A percentile compares a stretch with the other conserved stretches of the same genome.
Conservation (phyloP, 2,329 filamentous ascomycete species). For the Aspergillus sp. region DNA sequence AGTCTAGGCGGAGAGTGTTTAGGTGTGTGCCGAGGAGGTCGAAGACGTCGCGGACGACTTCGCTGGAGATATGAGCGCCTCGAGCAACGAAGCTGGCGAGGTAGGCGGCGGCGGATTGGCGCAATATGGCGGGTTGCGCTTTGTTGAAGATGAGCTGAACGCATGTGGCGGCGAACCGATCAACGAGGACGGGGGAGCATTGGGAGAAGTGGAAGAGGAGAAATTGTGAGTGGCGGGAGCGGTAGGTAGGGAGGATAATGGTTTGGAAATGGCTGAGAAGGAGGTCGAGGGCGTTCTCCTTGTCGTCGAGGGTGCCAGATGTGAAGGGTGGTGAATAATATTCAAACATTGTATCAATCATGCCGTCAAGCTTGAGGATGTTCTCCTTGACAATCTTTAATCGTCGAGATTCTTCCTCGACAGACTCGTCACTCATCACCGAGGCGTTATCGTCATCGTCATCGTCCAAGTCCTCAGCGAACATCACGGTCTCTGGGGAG, state of each 20-base stretch:
- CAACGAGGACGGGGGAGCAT: constrained; percentile 71
- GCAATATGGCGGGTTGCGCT: constrained; percentile 66
- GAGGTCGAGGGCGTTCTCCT: constrained; percentile 72
- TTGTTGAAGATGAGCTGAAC: constrained; percentile 72
- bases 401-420: constrained; percentile 46
- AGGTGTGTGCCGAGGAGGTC: constrained; percentile 75
- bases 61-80: constrained; percentile 74
- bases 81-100: constrained; percentile 92
- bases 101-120: constrained; percentile 86
- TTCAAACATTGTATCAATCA: constrained; percentile 83
- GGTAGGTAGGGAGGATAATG: constrained; percentile 86
- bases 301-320: constrained; percentile 65
- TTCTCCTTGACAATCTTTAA: constrained; percentile 74
- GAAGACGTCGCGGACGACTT: constrained; percentile 80
- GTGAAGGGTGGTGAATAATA: constrained; percentile 75
- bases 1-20: constrained; percentile 68
- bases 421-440: constrained; percentile 60
- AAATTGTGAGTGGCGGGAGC: constrained; percentile 91
- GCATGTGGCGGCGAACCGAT: constrained; percentile 78
- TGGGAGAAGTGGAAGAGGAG: constrained; percentile 95
- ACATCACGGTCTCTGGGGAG: constrained; percentile 24
- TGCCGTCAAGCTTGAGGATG: constrained; percentile 86
- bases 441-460: constrained; percentile 65
- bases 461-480: constrained; percentile 33
- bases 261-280: constrained; percentile 82